These are phyloP conservation scores for Farysia itapuensis DNA, from an alignment of 1,284 basidiomycete genomes.

Conservation along the genomic window DNA sequence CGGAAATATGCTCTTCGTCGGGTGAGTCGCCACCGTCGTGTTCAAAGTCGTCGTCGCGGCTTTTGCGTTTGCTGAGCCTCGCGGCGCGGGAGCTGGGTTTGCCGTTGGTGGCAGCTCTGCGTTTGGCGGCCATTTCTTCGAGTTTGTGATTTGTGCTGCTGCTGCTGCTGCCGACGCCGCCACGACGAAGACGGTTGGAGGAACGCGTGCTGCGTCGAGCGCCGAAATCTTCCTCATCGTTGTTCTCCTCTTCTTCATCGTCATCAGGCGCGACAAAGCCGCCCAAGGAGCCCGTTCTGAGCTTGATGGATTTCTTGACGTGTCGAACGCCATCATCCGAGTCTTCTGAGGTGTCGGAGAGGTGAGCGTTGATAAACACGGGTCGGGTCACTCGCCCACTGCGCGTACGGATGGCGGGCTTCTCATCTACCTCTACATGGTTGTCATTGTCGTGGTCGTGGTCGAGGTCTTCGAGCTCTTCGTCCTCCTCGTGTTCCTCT, in stretches of 20 bases:
- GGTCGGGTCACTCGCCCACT: not conserved
- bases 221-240: slow-evolving; percentile 41
- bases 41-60: slow-evolving; percentile 29
- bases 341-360: slow-evolving; percentile 17
- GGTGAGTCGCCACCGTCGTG: slow-evolving; percentile 28
- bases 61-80: slow-evolving; percentile 16
- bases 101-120: slow-evolving; percentile 21
- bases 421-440: too few species aligned
- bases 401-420: not conserved
- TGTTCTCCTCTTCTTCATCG: slow-evolving; percentile 49
- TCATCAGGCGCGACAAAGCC: slow-evolving; percentile 47
- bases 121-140: slow-evolving; percentile 33
- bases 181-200: slow-evolving; percentile 20
- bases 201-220: slow-evolving; percentile 20
- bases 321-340: slow-evolving; percentile 10
- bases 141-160: slow-evolving; percentile 11
- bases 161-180: slow-evolving; percentile 2
- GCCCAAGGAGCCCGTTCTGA: slow-evolving; percentile 24
- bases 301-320: slow-evolving; percentile 9
- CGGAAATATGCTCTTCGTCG: slow-evolving; percentile 26
- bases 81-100: slow-evolving; percentile 2
- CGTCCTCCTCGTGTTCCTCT: too few species aligned
- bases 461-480: too few species aligned
- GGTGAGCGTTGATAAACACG: not conserved
- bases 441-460: too few species aligned